phyloP scores from a whole-genome alignment of 192 early-diverging fungal species.

The Gaertneriomyces sp. region DNA sequence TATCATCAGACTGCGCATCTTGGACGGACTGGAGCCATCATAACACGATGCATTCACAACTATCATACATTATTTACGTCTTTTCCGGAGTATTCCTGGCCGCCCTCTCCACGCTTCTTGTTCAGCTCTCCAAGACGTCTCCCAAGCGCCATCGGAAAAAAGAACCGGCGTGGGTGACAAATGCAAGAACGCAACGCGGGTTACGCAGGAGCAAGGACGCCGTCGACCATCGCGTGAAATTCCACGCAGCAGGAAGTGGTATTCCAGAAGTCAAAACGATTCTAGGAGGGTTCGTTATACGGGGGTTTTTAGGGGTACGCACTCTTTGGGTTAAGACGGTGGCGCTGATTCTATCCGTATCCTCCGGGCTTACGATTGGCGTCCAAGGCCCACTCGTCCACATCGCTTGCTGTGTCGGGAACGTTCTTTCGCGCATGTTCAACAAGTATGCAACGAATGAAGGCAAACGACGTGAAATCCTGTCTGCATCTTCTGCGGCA shows the following conservation, averaged over 20 bases:
- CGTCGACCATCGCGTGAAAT: background rate
- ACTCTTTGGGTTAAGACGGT: conserved; percentile 62
- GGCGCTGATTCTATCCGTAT: conserved; percentile 35
- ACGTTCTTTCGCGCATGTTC: conserved; percentile 77
- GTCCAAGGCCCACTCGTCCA: conserved; percentile 89
- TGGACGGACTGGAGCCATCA: conserved; percentile 1
- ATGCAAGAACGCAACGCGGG: conserved; percentile 15
- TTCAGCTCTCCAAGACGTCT: background rate
- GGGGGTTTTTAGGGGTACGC: conserved; percentile 81
- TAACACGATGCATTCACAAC: no score
- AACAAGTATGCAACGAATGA: conserved; percentile 76
- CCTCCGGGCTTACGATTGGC: conserved; percentile 47
- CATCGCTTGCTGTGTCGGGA: conserved; percentile 87
- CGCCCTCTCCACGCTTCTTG: conserved; percentile 5
- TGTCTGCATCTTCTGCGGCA: conserved; percentile 74
- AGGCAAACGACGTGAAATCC: conserved; percentile 50
- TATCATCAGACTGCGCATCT: conserved; percentile 1
- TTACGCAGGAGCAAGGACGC: conserved; percentile 10
- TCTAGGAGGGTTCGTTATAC: conserved; percentile 92
- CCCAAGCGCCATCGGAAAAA: conserved; percentile 9
- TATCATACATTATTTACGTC: conserved; percentile 10
- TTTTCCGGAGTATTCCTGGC: conserved; percentile 10
- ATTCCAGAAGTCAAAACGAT: conserved; percentile 94
- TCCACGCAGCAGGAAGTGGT: conserved; percentile 67
- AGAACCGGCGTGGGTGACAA: conserved; percentile 13